Percentiles rank a stretch among this genome's conserved stretches.
Evolutionary conservation across 495 filamentous ascomycete genomes (phyloP).

Genomic region (Aspergillus ostianus): DNA sequence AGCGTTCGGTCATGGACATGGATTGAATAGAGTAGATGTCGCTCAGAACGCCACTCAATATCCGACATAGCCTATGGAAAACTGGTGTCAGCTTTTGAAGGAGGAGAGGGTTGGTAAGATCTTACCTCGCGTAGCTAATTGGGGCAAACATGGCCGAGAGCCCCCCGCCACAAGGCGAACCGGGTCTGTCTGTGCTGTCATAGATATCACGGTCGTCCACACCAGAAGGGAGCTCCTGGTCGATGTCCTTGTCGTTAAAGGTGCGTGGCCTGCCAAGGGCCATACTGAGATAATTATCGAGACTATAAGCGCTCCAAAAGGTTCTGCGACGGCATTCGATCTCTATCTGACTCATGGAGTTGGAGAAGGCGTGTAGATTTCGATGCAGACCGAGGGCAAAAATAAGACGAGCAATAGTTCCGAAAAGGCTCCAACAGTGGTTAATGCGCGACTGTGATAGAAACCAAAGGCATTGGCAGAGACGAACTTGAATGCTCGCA

Average conservation of each 20-base stretch:
- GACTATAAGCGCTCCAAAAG: neutral
- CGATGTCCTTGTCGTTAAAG: neutral
- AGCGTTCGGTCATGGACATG: neutral
- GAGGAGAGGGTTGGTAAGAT: too few relatives aligned
- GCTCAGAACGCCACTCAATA: constrained; percentile 1
- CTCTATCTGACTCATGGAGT: neutral
- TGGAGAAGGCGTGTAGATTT: neutral
- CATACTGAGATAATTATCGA: neutral
- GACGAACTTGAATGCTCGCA: constrained; percentile 9
- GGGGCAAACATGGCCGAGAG: neutral
- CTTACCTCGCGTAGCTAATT: constrained; percentile 1
- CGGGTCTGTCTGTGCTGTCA: neutral
- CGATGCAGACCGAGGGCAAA: constrained; percentile 7
- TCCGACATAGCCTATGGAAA: neutral
- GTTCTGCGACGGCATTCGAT: neutral
- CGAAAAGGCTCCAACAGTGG: constrained; percentile 13
- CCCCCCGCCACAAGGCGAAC: neutral
- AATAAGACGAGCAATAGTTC: constrained; percentile 9
- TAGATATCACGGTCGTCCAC: neutral
- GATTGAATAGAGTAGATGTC: neutral
- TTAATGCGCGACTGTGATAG: constrained; percentile 11
- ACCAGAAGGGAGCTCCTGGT: neutral
- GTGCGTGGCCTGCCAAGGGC: neutral
- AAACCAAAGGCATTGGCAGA: constrained; percentile 11
- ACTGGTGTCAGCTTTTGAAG: neutral